A percentile compares a stretch with the other conserved stretches of the same genome.
phyloP scores from a whole-genome alignment of 352 stramenopile genomes.

The Pythium volutum region DNA sequence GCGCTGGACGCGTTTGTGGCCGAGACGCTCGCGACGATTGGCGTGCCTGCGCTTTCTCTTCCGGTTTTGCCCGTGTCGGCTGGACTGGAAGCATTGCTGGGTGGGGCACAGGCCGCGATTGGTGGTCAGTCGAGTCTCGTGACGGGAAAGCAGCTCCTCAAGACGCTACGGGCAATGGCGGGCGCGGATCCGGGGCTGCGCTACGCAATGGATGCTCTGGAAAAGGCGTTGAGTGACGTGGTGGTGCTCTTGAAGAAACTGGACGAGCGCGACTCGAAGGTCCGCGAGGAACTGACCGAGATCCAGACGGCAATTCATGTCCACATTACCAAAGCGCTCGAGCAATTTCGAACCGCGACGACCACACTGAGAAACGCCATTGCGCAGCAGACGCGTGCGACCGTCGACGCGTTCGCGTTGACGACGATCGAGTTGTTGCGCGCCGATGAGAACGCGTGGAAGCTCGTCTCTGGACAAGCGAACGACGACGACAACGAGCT shows the following conservation, averaged over 20 bases:
- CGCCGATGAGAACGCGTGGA: not conserved
- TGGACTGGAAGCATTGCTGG: not conserved
- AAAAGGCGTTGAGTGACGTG: not conserved
- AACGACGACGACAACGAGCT: not conserved
- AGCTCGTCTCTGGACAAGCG: not conserved
- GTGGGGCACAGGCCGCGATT: not conserved
- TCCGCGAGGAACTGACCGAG: constrained; percentile 9
- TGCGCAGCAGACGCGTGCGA: not conserved
- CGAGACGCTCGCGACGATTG: not conserved
- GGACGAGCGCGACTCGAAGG: not conserved
- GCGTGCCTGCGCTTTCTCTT: not conserved
- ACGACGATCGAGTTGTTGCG: not conserved
- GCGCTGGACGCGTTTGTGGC: not conserved
- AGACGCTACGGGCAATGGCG: not conserved
- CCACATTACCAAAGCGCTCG: not conserved
- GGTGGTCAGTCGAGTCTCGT: not conserved
- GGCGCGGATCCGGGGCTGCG: not conserved
- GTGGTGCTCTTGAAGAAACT: not conserved
- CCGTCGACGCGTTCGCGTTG: not conserved
- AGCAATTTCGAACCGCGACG: not conserved
- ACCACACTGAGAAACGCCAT: not conserved
- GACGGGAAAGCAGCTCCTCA: constrained; percentile 1
- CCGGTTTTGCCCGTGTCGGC: not conserved
- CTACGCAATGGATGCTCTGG: not conserved
- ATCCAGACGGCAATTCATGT: constrained; percentile 7